phyloP scores from a whole-genome alignment of 2,329 filamentous ascomycete species.

The Aspergillus clavatus region DNA sequence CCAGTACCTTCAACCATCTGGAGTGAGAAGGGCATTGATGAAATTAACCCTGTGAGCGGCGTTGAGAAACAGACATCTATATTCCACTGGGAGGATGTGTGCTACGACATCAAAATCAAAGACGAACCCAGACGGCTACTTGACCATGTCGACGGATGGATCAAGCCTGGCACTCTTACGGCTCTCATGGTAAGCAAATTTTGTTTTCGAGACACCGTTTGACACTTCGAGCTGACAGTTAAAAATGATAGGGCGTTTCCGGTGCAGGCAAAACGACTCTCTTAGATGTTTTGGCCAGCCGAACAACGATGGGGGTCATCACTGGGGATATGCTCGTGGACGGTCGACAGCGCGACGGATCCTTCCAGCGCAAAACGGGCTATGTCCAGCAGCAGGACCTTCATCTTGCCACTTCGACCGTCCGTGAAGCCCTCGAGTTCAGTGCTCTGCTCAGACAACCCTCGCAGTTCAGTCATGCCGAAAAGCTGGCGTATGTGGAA shows the following conservation, averaged over 20 bases:
- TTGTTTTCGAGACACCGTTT: slow-evolving; percentile 15
- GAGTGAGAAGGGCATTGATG: neutral
- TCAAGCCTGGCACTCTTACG: slow-evolving; percentile 81
- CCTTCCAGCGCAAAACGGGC: slow-evolving; percentile 25
- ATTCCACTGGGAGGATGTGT: slow-evolving; percentile 77
- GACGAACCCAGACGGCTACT: slow-evolving; percentile 65
- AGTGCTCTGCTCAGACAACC: slow-evolving; percentile 78
- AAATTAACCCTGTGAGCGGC: slow-evolving; percentile 6
- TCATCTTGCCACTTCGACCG: slow-evolving; percentile 72
- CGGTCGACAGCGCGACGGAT: slow-evolving; percentile 58
- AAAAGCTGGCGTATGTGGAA: slow-evolving; percentile 79
- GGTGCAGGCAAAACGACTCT: slow-evolving; percentile 88
- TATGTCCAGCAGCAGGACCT: slow-evolving; percentile 66
- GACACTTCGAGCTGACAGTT: slow-evolving; percentile 1
- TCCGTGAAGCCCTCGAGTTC: slow-evolving; percentile 79
- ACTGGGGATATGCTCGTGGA: slow-evolving; percentile 76
- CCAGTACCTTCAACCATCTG: neutral
- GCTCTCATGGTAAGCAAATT: slow-evolving; percentile 71
- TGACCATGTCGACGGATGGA: slow-evolving; percentile 80
- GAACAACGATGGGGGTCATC: slow-evolving; percentile 79
- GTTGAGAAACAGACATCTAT: slow-evolving; percentile 64
- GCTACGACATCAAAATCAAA: slow-evolving; percentile 74
- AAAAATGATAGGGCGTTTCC: slow-evolving; percentile 56
- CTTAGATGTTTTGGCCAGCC: slow-evolving; percentile 73
- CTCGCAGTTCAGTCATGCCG: slow-evolving; percentile 57